Conservation (phyloP, 768 basidiomycete species). For the Leccinum obscurum region DNA sequence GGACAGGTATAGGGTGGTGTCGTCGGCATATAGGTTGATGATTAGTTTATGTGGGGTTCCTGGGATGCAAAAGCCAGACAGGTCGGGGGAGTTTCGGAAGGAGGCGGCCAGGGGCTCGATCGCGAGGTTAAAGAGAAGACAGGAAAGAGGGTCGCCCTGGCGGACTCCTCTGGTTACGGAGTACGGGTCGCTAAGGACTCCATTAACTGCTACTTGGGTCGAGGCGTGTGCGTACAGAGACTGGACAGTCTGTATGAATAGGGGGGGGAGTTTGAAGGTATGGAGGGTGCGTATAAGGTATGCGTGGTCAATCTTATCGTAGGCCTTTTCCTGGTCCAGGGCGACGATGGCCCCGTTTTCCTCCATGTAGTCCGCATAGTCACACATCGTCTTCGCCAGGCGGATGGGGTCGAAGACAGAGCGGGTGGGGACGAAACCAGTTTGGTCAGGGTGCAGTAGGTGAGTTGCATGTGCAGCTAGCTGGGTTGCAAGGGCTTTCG, state of each 20-base stretch:
- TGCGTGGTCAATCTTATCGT: slow-evolving; percentile 36
- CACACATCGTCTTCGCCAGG: slow-evolving; percentile 27
- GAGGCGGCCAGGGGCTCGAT: slow-evolving; percentile 25
- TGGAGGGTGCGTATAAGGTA: slow-evolving; percentile 19
- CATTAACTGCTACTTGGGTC: background rate
- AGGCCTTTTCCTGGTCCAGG: slow-evolving; percentile 40
- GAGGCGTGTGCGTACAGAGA: background rate
- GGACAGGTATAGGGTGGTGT: slow-evolving; percentile 22
- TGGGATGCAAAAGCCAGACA: slow-evolving; percentile 20
- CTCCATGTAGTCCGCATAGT: slow-evolving; percentile 15
- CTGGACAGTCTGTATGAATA: background rate
- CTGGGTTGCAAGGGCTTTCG: slow-evolving; percentile 21
- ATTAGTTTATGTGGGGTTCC: background rate
- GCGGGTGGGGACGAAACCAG: slow-evolving; percentile 36
- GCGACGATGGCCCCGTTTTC: slow-evolving; percentile 29
- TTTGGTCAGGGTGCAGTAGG: slow-evolving; percentile 27
- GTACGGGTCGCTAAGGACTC: background rate
- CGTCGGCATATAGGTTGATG: slow-evolving; percentile 29
- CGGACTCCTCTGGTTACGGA: slow-evolving; percentile 27
- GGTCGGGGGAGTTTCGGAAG: background rate
- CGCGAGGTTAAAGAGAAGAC: slow-evolving; percentile 33
- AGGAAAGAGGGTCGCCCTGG: slow-evolving; percentile 38
- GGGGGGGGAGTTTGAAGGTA: background rate
- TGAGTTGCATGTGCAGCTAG: slow-evolving; percentile 20
- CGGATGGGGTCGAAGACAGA: slow-evolving; percentile 35